Evolutionary conservation across 805 yeast species (phyloP).

Genomic region (Tetrapisispora namnaoensis): DNA sequence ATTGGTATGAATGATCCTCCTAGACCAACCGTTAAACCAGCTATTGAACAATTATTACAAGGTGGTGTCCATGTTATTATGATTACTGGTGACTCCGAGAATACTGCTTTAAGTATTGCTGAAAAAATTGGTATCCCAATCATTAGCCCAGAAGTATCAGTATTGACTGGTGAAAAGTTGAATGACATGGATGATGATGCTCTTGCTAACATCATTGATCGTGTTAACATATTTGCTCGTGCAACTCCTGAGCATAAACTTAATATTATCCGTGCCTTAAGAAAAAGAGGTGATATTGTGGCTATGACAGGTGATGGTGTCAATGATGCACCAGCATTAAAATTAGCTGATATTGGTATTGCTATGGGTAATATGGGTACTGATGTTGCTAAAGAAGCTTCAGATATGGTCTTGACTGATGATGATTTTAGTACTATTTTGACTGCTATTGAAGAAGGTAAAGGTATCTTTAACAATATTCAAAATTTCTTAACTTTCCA

Average conservation of each 20-base stretch:
- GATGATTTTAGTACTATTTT: slow-evolving; percentile 93
- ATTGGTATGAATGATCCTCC: slow-evolving; percentile 99
- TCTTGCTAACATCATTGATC: slow-evolving; percentile 63
- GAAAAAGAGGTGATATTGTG: slow-evolving; percentile 85
- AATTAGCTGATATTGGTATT: slow-evolving; percentile 94
- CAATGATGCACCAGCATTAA: slow-evolving; percentile 95
- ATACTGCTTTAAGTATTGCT: slow-evolving; percentile 80
- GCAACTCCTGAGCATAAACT: slow-evolving; percentile 93
- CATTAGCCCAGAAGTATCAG: slow-evolving; percentile 50
- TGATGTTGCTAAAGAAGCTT: slow-evolving; percentile 96
- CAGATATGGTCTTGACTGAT: slow-evolving; percentile 94
- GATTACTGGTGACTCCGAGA: slow-evolving; percentile 93
- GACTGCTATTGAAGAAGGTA: slow-evolving; percentile 93
- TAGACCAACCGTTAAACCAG: slow-evolving; percentile 68
- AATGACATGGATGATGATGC: slow-evolving; percentile 66
- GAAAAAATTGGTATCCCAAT: slow-evolving; percentile 83
- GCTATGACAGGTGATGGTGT: slow-evolving; percentile 99
- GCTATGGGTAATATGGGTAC: slow-evolving; percentile 93
- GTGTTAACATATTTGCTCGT: slow-evolving; percentile 86
- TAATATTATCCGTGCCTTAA: slow-evolving; percentile 79
- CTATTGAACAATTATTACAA: slow-evolving; percentile 65
- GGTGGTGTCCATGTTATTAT: slow-evolving; percentile 97
- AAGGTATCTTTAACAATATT: slow-evolving; percentile 91
- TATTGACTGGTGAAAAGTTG: slow-evolving; percentile 76
- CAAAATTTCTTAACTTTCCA: slow-evolving; percentile 94